Conservation (phyloP, 176 grass and related monocot species). For the Secale cereale region DNA sequence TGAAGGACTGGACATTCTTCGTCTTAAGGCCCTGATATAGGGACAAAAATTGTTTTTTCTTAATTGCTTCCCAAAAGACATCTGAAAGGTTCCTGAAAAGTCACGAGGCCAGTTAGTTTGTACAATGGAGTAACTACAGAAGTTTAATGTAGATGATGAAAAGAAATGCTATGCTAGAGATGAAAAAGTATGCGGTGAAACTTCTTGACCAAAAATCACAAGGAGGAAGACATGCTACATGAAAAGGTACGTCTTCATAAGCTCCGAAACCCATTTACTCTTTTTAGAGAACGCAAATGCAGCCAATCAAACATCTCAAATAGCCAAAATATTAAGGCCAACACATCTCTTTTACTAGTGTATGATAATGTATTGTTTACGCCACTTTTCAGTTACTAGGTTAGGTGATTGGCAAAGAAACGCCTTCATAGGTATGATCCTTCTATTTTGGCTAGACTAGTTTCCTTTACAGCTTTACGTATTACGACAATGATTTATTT, state of each 20-base stretch:
- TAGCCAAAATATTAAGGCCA: neutral
- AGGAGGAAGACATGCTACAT: neutral
- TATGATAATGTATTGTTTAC: neutral
- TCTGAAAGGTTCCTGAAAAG: constrained; percentile 83
- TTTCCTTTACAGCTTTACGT: too few relatives aligned
- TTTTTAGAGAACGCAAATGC: neutral
- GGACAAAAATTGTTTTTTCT: constrained; percentile 64
- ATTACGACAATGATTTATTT: too few relatives aligned
- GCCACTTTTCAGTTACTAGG: neutral
- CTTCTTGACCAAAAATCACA: neutral
- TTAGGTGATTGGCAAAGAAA: neutral
- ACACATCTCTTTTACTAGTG: neutral
- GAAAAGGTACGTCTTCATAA: neutral
- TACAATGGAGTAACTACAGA: neutral
- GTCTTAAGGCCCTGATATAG: constrained; percentile 93
- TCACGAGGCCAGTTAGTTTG: constrained; percentile 21
- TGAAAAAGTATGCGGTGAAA: constrained; percentile 9
- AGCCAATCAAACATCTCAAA: neutral
- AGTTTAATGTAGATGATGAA: neutral
- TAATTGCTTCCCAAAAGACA: constrained; percentile 92
- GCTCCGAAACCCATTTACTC: neutral
- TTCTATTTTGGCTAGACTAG: too few relatives aligned
- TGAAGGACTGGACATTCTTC: constrained; percentile 93
- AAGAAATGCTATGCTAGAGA: neutral
- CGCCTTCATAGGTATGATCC: neutral